Percentiles rank a stretch among this genome's conserved stretches.
Evolutionary conservation across 352 stramenopile genomes (phyloP).

Genomic region (Phytophthora macrochlamydospora): DNA sequence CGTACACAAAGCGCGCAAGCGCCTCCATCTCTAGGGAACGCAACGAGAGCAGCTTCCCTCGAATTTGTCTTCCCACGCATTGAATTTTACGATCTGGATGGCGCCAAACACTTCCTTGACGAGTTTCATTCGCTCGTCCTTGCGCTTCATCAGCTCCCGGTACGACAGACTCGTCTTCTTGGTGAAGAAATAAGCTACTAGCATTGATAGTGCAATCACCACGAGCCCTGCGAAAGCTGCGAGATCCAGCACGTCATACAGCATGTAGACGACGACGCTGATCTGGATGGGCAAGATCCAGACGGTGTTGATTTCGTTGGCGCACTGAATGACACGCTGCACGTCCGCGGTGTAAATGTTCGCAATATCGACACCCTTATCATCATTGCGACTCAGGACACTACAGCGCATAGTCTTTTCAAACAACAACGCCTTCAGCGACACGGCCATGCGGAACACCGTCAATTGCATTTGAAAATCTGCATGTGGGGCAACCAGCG

Average conservation of each 20-base stretch:
- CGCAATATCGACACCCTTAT: slow-evolving; percentile 67
- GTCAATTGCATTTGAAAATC: slow-evolving; percentile 31
- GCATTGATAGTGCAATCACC: slow-evolving; percentile 36
- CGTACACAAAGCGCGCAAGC: slow-evolving; percentile 59
- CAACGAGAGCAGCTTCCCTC: slow-evolving; percentile 61
- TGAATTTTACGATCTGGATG: slow-evolving; percentile 97
- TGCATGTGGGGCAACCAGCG: slow-evolving; percentile 24
- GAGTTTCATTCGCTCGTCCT: slow-evolving; percentile 90
- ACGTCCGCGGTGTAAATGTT: slow-evolving; percentile 95
- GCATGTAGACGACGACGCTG: slow-evolving; percentile 35
- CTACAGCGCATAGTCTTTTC: slow-evolving; percentile 36
- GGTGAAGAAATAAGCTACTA: slow-evolving; percentile 58
- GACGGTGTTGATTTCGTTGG: slow-evolving; percentile 47
- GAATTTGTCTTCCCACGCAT: slow-evolving; percentile 90
- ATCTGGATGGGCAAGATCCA: slow-evolving; percentile 55
- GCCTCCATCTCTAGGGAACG: slow-evolving; percentile 84
- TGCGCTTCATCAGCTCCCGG: slow-evolving; percentile 77
- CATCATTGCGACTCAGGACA: slow-evolving; percentile 14
- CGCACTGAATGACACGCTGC: slow-evolving; percentile 45
- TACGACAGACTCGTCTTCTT: slow-evolving; percentile 54
- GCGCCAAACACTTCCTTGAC: slow-evolving; percentile 92
- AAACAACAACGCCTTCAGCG: slow-evolving; percentile 45
- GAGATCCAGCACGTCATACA: slow-evolving; percentile 37
- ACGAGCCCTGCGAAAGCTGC: slow-evolving; percentile 43
- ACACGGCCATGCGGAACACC: slow-evolving; percentile 32